These are phyloP conservation scores for Stramenopiles sp. DNA, from an alignment of 352 stramenopile genomes.

Conservation along the genomic window DNA sequence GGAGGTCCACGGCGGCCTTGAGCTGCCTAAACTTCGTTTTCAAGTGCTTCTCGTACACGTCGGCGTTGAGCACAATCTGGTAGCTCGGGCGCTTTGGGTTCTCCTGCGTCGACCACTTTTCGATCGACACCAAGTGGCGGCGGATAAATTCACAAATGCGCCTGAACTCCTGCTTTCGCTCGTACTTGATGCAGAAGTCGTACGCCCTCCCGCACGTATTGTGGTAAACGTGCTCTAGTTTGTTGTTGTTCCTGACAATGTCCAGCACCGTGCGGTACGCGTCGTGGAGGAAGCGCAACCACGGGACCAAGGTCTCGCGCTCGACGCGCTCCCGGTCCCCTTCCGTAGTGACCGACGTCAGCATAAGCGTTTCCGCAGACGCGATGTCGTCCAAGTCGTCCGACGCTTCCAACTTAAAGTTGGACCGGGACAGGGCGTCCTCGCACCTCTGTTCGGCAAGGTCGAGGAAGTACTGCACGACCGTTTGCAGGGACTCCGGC, in stretches of 20 bases:
- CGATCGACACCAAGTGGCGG: constrained; percentile 78
- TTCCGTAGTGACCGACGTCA: constrained; percentile 87
- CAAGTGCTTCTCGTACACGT: constrained; percentile 60
- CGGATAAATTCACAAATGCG: constrained; percentile 88
- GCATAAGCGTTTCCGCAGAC: constrained; percentile 78
- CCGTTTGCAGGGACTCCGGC: constrained; percentile 75
- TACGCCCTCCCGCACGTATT: constrained; percentile 46
- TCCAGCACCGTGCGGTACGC: constrained; percentile 90
- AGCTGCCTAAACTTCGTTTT: constrained; percentile 90
- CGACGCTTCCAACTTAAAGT: constrained; percentile 38
- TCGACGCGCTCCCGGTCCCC: constrained; percentile 79
- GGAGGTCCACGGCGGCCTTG: constrained; percentile 72
- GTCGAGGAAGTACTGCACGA: constrained; percentile 73
- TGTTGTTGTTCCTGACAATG: constrained; percentile 87
- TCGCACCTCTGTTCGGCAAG: constrained; percentile 41
- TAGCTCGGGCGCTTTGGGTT: neutral
- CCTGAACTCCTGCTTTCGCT: constrained; percentile 81
- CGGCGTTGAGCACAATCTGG: neutral
- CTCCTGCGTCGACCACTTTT: constrained; percentile 34
- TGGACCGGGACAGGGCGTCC: constrained; percentile 54
- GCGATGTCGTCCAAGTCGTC: constrained; percentile 70
- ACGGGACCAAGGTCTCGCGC: constrained; percentile 71
- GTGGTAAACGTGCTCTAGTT: constrained; percentile 68
- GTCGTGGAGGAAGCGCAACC: constrained; percentile 90
- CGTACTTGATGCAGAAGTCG: constrained; percentile 56